Evolutionary conservation across 805 yeast species (phyloP).

Genomic region (Saccharomycopsis sp.): DNA sequence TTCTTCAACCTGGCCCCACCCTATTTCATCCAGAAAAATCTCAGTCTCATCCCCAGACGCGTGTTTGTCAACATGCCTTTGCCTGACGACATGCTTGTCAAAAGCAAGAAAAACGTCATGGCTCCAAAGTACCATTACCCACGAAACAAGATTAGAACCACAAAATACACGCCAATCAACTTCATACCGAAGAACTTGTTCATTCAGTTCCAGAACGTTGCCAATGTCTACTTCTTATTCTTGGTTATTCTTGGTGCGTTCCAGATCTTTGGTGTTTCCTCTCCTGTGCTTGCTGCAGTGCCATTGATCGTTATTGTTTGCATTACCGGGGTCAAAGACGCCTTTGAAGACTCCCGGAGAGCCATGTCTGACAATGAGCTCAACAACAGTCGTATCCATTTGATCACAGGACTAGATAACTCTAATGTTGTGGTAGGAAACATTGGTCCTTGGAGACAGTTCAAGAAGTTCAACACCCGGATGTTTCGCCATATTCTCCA

Average conservation of each 20-base stretch:
- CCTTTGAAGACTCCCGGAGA: slow-evolving; percentile 69
- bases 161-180: slow-evolving; percentile 48
- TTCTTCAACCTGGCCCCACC: slow-evolving; percentile 10
- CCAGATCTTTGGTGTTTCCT: slow-evolving; percentile 65
- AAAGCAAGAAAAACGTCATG: not conserved
- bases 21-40: slow-evolving; percentile 7
- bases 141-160: slow-evolving; percentile 54
- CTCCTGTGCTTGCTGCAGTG: slow-evolving; percentile 70
- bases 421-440: slow-evolving; percentile 49
- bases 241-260: slow-evolving; percentile 53
- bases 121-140: slow-evolving; percentile 36
- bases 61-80: slow-evolving; percentile 45
- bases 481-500: slow-evolving; percentile 19
- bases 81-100: slow-evolving; percentile 37
- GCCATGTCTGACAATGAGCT: slow-evolving; percentile 57
- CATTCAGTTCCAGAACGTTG: slow-evolving; percentile 52
- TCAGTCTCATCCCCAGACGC: slow-evolving; percentile 26
- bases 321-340: slow-evolving; percentile 71
- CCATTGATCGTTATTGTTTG: slow-evolving; percentile 75
- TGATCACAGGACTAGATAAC: slow-evolving; percentile 48
- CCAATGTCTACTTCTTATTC: slow-evolving; percentile 51
- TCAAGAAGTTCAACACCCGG: slow-evolving; percentile 53
- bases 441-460: slow-evolving; percentile 58
- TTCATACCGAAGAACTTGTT: slow-evolving; percentile 51
- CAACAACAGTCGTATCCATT: slow-evolving; percentile 58